Evolutionary conservation across 2,329 filamentous ascomycete species (phyloP), one percentile per base, ranked within the genome.

Genomic region (Fusarium nurragi): DNA sequence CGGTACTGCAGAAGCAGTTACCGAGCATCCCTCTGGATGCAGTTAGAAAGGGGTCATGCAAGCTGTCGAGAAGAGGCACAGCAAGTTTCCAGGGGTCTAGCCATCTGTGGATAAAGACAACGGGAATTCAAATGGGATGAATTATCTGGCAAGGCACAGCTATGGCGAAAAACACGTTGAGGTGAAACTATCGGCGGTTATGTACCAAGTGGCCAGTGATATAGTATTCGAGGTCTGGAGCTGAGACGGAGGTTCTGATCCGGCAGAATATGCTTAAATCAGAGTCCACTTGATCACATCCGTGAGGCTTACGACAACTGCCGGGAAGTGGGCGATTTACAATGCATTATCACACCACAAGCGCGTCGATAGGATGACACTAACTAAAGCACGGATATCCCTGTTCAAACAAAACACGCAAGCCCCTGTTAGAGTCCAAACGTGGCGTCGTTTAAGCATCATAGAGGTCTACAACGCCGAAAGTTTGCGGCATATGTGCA

Each of bases 281-380:
- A 28, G 30, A 47, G 40, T 28, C 37, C 21, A 8, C 5, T 6
- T 22, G n/a, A n/a, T 12, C 16, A 21, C 32, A 22, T 23, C 39
- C 21, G 8, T 19, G 40, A 25, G 3, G 53, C 38, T 56, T 53
- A 53, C 53, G 53, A 54, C 47, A 53, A 44, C 48, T 45, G 38
- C 32, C 47, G 53, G 48, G 9, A 56, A 38, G 53, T 56, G 53
- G 53, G 48, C 28, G 37, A 38, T 21, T 10, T 30, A n/a, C 22
- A 21, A 19, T 12, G 28, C 30, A 36, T 22, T 14, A 30, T 34
- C 16, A n/a, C 14, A 32, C 8, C 4, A 13, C 16, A 5, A n/a
- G 8, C 4, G 32, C 10, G 8, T 8, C 32, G 32, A 34, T 34
- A 34, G n/a, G 32, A 34, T 5, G n/a, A 10, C 38, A 14, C 19